phyloP scores from a whole-genome alignment of 78 protist species.

The Speleostelium caveatum region DNA sequence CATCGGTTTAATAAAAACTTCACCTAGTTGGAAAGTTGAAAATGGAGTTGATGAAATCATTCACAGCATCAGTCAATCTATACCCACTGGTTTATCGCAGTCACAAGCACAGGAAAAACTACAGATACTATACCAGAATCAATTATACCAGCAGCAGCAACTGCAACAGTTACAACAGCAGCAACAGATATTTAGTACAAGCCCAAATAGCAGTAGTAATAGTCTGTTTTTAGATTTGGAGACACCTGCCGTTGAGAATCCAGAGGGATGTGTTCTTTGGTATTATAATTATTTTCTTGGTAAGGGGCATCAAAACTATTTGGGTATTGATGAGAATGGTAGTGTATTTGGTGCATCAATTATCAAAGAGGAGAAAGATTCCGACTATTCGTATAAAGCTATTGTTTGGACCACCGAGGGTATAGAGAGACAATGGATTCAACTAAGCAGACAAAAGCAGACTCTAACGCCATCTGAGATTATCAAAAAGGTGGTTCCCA shows the following conservation, averaged over 20 bases:
- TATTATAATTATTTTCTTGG: slow-evolving; percentile 69
- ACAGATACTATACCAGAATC: too few species aligned
- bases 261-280: slow-evolving; percentile 72
- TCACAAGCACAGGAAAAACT: too few species aligned
- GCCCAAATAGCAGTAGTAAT: background rate
- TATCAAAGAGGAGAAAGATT: slow-evolving; percentile 30
- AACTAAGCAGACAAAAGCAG: slow-evolving; percentile 11
- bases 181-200: background rate
- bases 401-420: slow-evolving; percentile 51
- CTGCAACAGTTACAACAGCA: background rate
- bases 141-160: background rate
- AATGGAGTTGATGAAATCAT: too few species aligned
- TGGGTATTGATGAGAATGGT: slow-evolving; percentile 31
- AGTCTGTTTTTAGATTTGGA: background rate
- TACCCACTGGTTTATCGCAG: too few species aligned
- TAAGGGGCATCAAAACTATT: slow-evolving; percentile 64
- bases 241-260: slow-evolving; percentile 49
- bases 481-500: slow-evolving; percentile 46
- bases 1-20: too few species aligned
- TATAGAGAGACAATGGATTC: slow-evolving; percentile 61
- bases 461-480: slow-evolving; percentile 1
- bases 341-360: slow-evolving; percentile 61
- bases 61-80: too few species aligned
- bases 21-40: too few species aligned
- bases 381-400: slow-evolving; percentile 32